Percentiles rank a stretch among this genome's conserved stretches.
phyloP scores from a whole-genome alignment of 2,329 filamentous ascomycete species.

The Anthostomella pinea region DNA sequence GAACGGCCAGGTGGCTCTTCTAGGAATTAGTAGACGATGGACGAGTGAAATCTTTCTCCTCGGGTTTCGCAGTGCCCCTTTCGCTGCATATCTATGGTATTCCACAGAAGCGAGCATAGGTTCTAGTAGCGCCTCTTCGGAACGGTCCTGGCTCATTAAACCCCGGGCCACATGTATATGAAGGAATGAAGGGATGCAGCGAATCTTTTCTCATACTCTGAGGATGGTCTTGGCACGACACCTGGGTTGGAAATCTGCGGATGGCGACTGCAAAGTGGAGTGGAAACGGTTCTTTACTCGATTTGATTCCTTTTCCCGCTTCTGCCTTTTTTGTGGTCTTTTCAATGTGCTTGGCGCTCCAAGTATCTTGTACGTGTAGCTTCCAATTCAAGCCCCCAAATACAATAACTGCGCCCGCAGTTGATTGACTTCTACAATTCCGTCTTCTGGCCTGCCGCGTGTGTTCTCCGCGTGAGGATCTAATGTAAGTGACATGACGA shows the following conservation, averaged over 20 bases:
- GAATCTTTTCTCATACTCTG: conserved; percentile 28
- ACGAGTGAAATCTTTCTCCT: too few relatives aligned
- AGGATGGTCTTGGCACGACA: conserved; percentile 26
- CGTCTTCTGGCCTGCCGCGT: too few relatives aligned
- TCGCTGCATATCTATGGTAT: too few relatives aligned
- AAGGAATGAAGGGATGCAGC: conserved; percentile 20
- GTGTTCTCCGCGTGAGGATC: too few relatives aligned
- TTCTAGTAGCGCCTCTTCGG: too few relatives aligned
- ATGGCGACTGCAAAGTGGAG: conserved; percentile 19
- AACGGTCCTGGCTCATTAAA: background rate
- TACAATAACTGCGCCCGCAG: background rate
- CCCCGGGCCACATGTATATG: conserved; percentile 21
- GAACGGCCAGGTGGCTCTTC: conserved; percentile 19
- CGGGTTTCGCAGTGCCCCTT: too few relatives aligned
- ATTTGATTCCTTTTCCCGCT: conserved; percentile 15
- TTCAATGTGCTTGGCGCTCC: conserved; percentile 14
- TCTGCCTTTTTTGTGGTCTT: conserved; percentile 11
- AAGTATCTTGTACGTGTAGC: conserved; percentile 17
- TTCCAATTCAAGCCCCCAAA: conserved; percentile 8
- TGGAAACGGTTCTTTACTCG: conserved; percentile 17
- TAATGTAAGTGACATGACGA: too few relatives aligned
- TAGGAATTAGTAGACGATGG: conserved; percentile 18
- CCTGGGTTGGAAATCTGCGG: conserved; percentile 31
- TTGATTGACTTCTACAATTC: too few relatives aligned
- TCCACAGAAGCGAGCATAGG: too few relatives aligned